Base-by-base conservation (phyloP, 2,329 filamentous ascomycete genomes). In the Ophiosphaerella korrae region DNA sequence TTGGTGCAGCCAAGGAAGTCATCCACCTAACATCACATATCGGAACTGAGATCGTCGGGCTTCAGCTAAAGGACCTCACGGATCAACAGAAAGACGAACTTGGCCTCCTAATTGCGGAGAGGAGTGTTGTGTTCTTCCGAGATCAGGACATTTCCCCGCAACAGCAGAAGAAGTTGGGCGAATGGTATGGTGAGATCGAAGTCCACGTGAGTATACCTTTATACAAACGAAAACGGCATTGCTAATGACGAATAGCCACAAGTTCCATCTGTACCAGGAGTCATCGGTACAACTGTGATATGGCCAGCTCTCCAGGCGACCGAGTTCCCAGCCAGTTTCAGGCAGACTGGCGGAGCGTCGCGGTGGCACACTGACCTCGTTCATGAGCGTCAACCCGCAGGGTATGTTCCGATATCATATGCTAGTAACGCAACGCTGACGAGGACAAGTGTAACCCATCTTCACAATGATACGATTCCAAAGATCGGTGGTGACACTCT, bases 361-460 rank as follows among this genome's bases (percentile, higher is more conserved):
- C 74, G 82, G 41, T 90, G 87, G 88, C 88, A 89, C 68, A 83
- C 82, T 7, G 87, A 90, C 62, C 80, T 90, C 0, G 87, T 89
- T 0, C 86, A 90, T 60, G 87, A 90, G 67, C 77, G 78, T 31
- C 86, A 90, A 49, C 87, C 88, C 1, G 86, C 88, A 0, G 87
- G 86, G 5, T 68, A 55, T 48, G 60, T 42, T 21, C 8, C 3
- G 2, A 31, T 21, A 8, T 21, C 12, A 7, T 11, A 24, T 11
- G 11, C 13, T 14, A 12, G 35, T 37, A 14, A 47, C 1, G 7
- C 13, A 2, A 16, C 2, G 16, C 45, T 64, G 5, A 60, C 18
- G 9, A 3, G 1, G 21, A 7, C 12, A 23, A 68, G 71, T 29
- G 83, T 89, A 45, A 89, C 87, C 0, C 86, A 88, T 66, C 75